Evolutionary conservation across 2,329 filamentous ascomycete genomes (phyloP).

Genomic region (Nigrospora sphaerica): DNA sequence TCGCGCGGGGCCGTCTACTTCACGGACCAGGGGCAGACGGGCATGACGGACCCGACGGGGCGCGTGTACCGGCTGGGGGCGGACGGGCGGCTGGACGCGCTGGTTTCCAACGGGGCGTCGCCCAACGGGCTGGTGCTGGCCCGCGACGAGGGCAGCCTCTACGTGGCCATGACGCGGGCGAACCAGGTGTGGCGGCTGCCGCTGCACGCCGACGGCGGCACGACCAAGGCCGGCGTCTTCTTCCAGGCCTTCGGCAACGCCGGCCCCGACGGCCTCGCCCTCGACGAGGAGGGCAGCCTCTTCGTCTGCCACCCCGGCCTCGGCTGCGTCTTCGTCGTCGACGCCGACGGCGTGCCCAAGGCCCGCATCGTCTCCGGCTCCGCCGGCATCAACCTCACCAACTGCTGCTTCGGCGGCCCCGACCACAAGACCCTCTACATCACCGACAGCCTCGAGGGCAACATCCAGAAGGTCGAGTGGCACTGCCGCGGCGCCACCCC

Average conservation of each 20-base stretch:
- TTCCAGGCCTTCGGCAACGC: slow-evolving; percentile 32
- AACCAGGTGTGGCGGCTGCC: slow-evolving; percentile 34
- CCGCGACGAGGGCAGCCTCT: slow-evolving; percentile 29
- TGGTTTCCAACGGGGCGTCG: slow-evolving; percentile 29
- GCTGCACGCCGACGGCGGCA: slow-evolving; percentile 28
- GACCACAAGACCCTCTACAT: slow-evolving; percentile 30
- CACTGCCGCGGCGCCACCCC: slow-evolving; percentile 18
- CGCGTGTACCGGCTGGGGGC: slow-evolving; percentile 27
- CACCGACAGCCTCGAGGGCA: slow-evolving; percentile 31
- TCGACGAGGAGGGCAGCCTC: slow-evolving; percentile 30
- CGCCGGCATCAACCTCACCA: slow-evolving; percentile 27
- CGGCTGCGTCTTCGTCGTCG: slow-evolving; percentile 28
- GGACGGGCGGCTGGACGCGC: slow-evolving; percentile 26
- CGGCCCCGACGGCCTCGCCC: slow-evolving; percentile 28
- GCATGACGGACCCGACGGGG: slow-evolving; percentile 32
- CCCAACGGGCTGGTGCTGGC: slow-evolving; percentile 31
- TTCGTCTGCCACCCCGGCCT: slow-evolving; percentile 28
- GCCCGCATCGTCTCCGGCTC: slow-evolving; percentile 25
- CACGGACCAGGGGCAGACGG: slow-evolving; percentile 36
- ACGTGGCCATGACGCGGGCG: slow-evolving; percentile 30
- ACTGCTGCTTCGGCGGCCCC: slow-evolving; percentile 30
- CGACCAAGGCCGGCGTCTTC: slow-evolving; percentile 29
- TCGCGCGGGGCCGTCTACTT: slow-evolving; percentile 31
- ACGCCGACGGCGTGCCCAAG: slow-evolving; percentile 27
- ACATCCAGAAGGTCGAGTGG: slow-evolving; percentile 24